These are phyloP conservation scores for Vitellaria paradoxa DNA, from an alignment of 179 eudicot species.

Conservation along the genomic window DNA sequence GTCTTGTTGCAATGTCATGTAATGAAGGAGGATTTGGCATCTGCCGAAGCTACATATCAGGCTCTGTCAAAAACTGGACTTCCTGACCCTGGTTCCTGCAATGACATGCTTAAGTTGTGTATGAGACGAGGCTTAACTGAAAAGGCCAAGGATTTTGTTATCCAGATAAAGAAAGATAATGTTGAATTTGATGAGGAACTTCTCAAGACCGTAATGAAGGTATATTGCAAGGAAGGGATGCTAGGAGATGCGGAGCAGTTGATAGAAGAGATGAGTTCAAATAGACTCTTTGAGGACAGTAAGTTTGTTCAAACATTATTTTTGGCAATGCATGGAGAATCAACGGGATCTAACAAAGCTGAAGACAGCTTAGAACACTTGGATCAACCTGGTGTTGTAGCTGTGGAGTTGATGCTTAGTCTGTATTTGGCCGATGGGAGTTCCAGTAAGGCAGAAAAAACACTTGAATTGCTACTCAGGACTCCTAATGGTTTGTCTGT, in stretches of 20 bases:
- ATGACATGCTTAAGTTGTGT: conserved; percentile 64
- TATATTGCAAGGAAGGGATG: conserved; percentile 74
- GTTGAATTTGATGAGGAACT: conserved; percentile 67
- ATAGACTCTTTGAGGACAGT: conserved; percentile 32
- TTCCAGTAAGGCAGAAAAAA: conserved; percentile 33
- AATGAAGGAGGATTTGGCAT: conserved; percentile 57
- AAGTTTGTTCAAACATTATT: conserved; percentile 43
- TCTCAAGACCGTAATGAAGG: conserved; percentile 48
- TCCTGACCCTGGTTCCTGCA: conserved; percentile 64
- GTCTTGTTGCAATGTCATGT: conserved; percentile 66
- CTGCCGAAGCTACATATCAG: conserved; percentile 62
- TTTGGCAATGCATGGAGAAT: conserved; percentile 30
- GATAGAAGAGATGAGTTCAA: conserved; percentile 37
- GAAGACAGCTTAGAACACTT: conserved; percentile 30
- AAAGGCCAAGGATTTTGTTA: conserved; percentile 60
- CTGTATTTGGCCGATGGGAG: conserved; percentile 47
- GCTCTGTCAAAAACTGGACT: conserved; percentile 55
- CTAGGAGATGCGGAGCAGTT: conserved; percentile 50
- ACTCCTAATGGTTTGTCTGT: conserved; percentile 50
- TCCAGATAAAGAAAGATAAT: conserved; percentile 50
- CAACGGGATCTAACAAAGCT: conserved; percentile 17
- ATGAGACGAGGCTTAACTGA: conserved; percentile 40
- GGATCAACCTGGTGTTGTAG: conserved; percentile 38
- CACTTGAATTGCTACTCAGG: conserved; percentile 43
- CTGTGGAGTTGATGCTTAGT: conserved; percentile 55